phyloP scores from a whole-genome alignment of 345 rosid species.

The Hibiscus syriacus region DNA sequence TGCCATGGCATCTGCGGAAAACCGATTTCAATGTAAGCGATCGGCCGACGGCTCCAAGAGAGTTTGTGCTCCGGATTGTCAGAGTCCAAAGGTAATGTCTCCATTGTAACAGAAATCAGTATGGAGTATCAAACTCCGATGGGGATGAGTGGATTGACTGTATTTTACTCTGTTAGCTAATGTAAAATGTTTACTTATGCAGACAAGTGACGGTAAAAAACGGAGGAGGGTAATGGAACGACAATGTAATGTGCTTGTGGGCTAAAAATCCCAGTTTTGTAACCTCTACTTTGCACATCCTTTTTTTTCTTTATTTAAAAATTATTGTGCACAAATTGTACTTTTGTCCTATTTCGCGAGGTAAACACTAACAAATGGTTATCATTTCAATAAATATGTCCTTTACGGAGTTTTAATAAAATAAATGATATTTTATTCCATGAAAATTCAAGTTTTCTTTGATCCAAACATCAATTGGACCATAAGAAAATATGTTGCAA shows the following conservation, averaged over 20 bases:
- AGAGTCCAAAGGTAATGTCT: conserved; percentile 48
- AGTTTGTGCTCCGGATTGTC: conserved; percentile 50
- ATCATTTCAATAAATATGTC: neutral
- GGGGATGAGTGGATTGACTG: neutral
- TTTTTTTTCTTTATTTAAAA: neutral
- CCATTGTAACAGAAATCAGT: no score
- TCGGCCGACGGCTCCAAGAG: conserved; percentile 88
- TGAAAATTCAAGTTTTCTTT: no score
- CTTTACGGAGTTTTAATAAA: no score
- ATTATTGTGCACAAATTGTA: neutral
- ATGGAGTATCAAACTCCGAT: neutral
- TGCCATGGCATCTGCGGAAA: conserved; percentile 34
- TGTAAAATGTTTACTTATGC: conserved; percentile 11
- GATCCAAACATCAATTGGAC: no score
- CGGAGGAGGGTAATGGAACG: conserved; percentile 21
- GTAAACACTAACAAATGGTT: neutral
- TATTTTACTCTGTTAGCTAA: neutral
- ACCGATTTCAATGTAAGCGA: conserved; percentile 55
- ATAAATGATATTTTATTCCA: no score
- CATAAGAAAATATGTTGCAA: no score
- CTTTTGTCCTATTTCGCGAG: neutral
- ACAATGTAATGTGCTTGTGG: conserved; percentile 38
- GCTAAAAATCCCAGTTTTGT: conserved; percentile 10
- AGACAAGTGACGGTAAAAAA: conserved; percentile 37
- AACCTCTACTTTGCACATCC: neutral